These are phyloP conservation scores for Auriscalpium vulgare DNA, from an alignment of 768 basidiomycete genomes.

Conservation along the genomic window DNA sequence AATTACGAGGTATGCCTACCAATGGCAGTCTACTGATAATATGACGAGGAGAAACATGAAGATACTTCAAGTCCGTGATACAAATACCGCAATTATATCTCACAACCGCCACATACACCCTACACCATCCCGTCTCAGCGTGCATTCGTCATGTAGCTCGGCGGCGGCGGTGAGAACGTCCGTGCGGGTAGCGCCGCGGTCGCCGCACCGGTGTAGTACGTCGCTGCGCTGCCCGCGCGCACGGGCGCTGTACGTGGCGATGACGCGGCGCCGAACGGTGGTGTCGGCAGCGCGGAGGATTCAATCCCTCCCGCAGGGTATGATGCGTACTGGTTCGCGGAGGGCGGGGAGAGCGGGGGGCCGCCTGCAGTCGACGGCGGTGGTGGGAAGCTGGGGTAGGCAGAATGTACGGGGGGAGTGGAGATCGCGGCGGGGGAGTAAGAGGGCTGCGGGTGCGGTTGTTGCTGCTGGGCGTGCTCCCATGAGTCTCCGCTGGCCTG, in stretches of 20 bases:
- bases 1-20: neutral
- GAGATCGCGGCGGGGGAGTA: neutral
- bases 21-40: neutral
- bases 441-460: neutral
- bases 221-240: neutral
- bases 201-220: neutral
- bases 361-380: neutral
- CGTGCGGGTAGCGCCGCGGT: neutral
- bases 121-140: neutral
- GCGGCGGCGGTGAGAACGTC: neutral
- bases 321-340: neutral
- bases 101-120: neutral
- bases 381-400: neutral
- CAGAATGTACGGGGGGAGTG: neutral
- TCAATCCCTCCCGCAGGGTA: neutral
- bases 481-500: neutral
- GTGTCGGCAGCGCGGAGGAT: neutral
- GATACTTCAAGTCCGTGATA: neutral
- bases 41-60: neutral
- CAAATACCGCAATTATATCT: neutral
- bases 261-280: neutral
- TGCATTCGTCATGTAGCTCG: neutral
- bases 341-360: neutral
- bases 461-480: neutral
- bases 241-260: neutral